Evolutionary conservation across 306 rosid genomes (phyloP).

Genomic region (Malus domestica): DNA sequence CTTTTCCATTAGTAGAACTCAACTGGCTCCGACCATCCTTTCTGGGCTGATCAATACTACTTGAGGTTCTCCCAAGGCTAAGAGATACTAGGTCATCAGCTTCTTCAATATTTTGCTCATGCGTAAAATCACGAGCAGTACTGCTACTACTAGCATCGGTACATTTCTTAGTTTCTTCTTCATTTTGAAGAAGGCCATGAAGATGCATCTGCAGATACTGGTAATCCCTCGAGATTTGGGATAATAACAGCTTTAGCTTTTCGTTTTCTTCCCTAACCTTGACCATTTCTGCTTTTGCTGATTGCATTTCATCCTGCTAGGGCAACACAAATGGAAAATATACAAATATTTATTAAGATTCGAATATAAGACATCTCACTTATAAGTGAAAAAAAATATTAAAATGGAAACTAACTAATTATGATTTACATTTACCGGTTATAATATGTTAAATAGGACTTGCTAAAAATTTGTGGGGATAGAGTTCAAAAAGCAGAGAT

Average conservation of each 20-base stretch:
- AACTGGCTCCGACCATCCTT: constrained; percentile 5
- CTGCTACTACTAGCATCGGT: background rate
- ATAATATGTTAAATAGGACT: background rate
- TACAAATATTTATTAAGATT: too few relatives aligned
- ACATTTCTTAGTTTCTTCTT: constrained; percentile 8
- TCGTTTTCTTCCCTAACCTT: constrained; percentile 48
- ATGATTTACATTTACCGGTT: background rate
- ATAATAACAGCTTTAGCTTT: constrained; percentile 31
- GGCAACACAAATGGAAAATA: background rate
- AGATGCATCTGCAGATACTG: constrained; percentile 32
- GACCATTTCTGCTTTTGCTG: constrained; percentile 38
- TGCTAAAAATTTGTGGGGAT: background rate
- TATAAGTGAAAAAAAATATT: background rate
- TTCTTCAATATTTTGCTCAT: background rate
- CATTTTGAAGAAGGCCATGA: constrained; percentile 22
- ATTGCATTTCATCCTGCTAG: constrained; percentile 34
- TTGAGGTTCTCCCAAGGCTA: constrained; percentile 43
- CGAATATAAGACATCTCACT: background rate
- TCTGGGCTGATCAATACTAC: background rate
- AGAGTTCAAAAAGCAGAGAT: background rate
- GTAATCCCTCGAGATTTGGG: constrained; percentile 25
- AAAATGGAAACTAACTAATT: background rate
- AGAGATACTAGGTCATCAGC: constrained; percentile 47
- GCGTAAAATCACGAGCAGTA: background rate
- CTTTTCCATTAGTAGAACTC: background rate